Base-by-base conservation (phyloP, 2,329 filamentous ascomycete species). In the Xylaria sp. region DNA sequence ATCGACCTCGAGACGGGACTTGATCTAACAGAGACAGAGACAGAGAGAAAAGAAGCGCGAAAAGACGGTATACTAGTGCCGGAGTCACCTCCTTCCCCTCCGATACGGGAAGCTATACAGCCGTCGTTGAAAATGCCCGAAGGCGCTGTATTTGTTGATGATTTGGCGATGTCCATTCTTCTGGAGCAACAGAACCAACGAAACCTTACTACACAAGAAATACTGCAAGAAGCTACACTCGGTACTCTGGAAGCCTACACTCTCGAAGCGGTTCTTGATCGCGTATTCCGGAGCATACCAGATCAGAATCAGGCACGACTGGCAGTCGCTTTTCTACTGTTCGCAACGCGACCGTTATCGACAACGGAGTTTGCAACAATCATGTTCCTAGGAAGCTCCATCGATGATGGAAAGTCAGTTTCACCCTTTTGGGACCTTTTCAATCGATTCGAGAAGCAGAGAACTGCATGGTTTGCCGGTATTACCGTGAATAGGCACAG, bases 401-500 rank as follows among this genome's bases (percentile, higher is more conserved):
- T 57, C 7, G 61, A 64, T 37, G 6, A 64, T n/a, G 44, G 52
- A 25, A 28, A 57, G 7, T 37, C 25, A 3, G 25, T 37, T 28
- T 37, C 13, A 3, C 52, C 61, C 4, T 8, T 2, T 57, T 57
- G 51, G 51, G 61, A 57, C 41, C 41, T 57, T 23, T 50, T 57
- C 15, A 41, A 57, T 10, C 51, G 61, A 64, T 20, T 64, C 39
- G 52, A 57, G 31, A 48, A n/a, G 41, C 52, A 64, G 18, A 57
- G 61, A 31, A 50, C 25, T 34, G n/a, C 39, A 7, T 64, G 61
- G 61, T 64, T 64, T 39, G 25, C 61, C 7, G 61, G 52, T 2
- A 64, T 64, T 25, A 51, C 61, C n/a, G 28, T 55, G 25, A 64
- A 50, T 25, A 64, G 25, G n/a, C 61, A 64, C 18, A 64, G 39